These are phyloP conservation scores for Ceriops tagal DNA, from an alignment of 345 rosid genomes.

Conservation along the genomic window DNA sequence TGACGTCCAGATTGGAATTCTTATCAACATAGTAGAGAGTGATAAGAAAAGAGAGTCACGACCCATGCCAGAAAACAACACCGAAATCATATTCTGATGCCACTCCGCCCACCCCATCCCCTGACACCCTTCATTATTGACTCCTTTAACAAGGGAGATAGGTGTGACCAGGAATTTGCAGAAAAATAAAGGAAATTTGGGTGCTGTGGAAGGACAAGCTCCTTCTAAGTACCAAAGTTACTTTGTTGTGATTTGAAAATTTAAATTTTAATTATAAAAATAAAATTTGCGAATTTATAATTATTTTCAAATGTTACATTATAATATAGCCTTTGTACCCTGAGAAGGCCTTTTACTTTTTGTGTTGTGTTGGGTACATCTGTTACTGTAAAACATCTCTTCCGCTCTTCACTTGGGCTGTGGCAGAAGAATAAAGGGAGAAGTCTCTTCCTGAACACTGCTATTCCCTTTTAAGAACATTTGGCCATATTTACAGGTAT, in stretches of 20 bases:
- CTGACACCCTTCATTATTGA: slow-evolving; percentile 14
- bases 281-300: too few species aligned
- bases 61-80: slow-evolving; percentile 16
- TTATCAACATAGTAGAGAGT: slow-evolving; percentile 41
- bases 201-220: too few species aligned
- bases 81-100: slow-evolving; percentile 43
- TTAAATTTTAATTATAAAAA: too few species aligned
- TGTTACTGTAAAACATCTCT: slow-evolving; percentile 3
- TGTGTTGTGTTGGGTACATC: background rate
- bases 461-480: slow-evolving; percentile 21
- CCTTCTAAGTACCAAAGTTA: too few species aligned
- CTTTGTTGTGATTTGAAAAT: too few species aligned
- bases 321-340: too few species aligned
- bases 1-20: slow-evolving; percentile 39
- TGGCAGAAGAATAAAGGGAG: slow-evolving; percentile 43
- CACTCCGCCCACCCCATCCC: slow-evolving; percentile 29
- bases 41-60: slow-evolving; percentile 29
- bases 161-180: slow-evolving; percentile 41
- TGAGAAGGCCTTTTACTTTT: background rate
- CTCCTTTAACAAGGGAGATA: slow-evolving; percentile 22
- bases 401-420: slow-evolving; percentile 11
- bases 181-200: background rate
- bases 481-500: slow-evolving; percentile 10
- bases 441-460: slow-evolving; percentile 37
- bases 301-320: too few species aligned